These are phyloP conservation scores for Didymella lethalis DNA, from an alignment of 2,329 filamentous ascomycete species.

Conservation along the genomic window DNA sequence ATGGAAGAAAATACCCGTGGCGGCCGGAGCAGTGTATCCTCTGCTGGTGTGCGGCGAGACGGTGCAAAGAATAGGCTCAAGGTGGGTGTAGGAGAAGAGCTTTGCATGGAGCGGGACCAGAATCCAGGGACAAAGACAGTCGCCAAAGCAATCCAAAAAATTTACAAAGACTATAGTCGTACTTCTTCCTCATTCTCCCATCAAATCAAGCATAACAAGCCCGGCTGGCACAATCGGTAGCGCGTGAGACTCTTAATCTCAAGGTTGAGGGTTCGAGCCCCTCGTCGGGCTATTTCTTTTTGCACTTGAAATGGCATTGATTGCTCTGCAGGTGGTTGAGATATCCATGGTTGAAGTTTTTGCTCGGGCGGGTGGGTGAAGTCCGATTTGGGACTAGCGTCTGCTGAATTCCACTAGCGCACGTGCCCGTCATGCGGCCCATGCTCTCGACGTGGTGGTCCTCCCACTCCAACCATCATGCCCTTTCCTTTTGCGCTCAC, in stretches of 20 bases:
- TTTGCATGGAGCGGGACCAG: not conserved
- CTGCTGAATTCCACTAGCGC: too few relatives aligned
- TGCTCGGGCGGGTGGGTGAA: not conserved
- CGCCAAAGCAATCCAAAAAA: not conserved
- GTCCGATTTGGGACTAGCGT: too few relatives aligned
- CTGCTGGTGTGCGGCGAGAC: conserved; percentile 17
- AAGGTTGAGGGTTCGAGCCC: conserved; percentile 60
- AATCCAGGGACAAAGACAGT: too few relatives aligned
- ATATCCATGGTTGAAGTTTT: not conserved
- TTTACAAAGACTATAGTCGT: not conserved
- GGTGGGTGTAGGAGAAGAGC: not conserved
- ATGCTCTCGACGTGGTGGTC: not conserved
- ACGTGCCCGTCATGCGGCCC: too few relatives aligned
- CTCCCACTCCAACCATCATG: not conserved
- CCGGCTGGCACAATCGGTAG: conserved; percentile 41
- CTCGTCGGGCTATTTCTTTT: conserved; percentile 40
- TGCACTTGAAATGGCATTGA: not conserved
- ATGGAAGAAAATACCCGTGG: conserved; percentile 25
- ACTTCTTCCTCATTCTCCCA: not conserved
- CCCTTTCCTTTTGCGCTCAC: not conserved
- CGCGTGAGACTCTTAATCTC: conserved; percentile 35
- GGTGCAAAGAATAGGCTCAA: not conserved
- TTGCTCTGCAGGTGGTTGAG: not conserved
- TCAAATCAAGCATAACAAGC: conserved; percentile 23
- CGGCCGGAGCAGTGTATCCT: conserved; percentile 26